Base-by-base conservation (phyloP, 495 filamentous ascomycete species). In the Hyaloscypha hepaticicola region DNA sequence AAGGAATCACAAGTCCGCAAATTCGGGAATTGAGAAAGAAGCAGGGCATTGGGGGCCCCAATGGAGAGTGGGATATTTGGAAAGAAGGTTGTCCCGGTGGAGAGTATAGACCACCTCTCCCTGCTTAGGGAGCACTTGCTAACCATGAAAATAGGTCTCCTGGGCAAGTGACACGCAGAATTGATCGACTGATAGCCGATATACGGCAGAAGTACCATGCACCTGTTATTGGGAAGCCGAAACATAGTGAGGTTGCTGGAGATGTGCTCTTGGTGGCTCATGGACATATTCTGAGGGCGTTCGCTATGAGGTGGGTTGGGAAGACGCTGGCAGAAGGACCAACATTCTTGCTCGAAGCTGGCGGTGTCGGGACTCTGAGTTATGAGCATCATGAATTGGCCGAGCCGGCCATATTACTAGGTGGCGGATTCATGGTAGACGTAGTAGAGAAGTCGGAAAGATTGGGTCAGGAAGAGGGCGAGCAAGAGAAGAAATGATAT, bases 281-380 rank as follows among this genome's bases (percentile, higher is more conserved):
- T 70, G 93, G 93, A 0, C 93, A 96, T 74, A 92, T 96, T 29
- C 79, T 96, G 31, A 82, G 93, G 27, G 92, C 92, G 0, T 96
- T 97, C 75, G 90, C 92, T 5, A 93, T 96, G 86, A 81, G 93
- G 22, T 97, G 93, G 93, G 81, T 86, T 0, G 82, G 83, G 0
- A 87, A 89, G 73, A 81, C 86, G 22, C 74, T 97, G 58, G 81
- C 83, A 7, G 82, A 85, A 58, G 85, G 86, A 4, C 79, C 90
- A 6, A 78, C 83, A 4, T 83, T 93, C 77, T 79, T 93, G 74
- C 76, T 93, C 7, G 87, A 91, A 72, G 92, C 93, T 2, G 93
- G 93, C 26, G 92, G 92, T 70, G 90, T 97, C 6, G 92, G 89
- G 0, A 91, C 90, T 1, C 75, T 97, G 69, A 93, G 83, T 63